Base-by-base conservation (phyloP, 108 stramenopile genomes). In the Licmophora abbreviata region DNA sequence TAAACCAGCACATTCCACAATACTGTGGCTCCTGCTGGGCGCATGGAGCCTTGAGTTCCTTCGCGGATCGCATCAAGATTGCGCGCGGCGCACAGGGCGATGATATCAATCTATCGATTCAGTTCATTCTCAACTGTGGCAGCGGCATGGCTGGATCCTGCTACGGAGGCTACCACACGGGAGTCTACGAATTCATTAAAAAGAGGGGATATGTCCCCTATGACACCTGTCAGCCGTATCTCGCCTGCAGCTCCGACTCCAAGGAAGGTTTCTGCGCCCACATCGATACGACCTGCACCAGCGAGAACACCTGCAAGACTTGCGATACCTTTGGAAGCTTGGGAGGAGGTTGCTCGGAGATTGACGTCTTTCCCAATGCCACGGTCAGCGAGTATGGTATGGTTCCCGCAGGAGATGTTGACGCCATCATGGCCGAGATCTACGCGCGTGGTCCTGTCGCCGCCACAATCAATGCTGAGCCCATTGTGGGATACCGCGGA, bases 41-140 rank as follows among this genome's bases (percentile, higher is more conserved):
- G 5, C 92, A 95, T 52, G 86, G 88, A 3, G 76, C 93, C 49
- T 64, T 93, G 23, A 73, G 73, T 15, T 46, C 81, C 20, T 66
- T 95, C 12, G 63, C 81, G 8, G 95, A 95, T 69, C 90, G 95
- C 38, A 88, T 95, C 73, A 93, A 92, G 56, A 95, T 95, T 69
- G 88, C 84, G 0, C 67, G 83, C 1, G 55, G 26, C 20, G 47
- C 15, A 6, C 9, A 63, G 35, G 74, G 69, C 11, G 65, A 76
- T 45, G 76, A 78, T 33, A 78, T 81, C 61, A 90, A 85, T 68
- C 70, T 85, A 21, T 71, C 73, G 37, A 77, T 83, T 63, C 88
- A 85, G 52, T 78, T 55, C 45, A 77, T 92, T 49, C 54, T 95
- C 55, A 95, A 95, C 58, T 95, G 89, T 55, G 88, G 88, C 24